These are phyloP conservation scores for Aspergillus niger DNA, from an alignment of 2,329 filamentous ascomycete genomes.

Conservation along the genomic window DNA sequence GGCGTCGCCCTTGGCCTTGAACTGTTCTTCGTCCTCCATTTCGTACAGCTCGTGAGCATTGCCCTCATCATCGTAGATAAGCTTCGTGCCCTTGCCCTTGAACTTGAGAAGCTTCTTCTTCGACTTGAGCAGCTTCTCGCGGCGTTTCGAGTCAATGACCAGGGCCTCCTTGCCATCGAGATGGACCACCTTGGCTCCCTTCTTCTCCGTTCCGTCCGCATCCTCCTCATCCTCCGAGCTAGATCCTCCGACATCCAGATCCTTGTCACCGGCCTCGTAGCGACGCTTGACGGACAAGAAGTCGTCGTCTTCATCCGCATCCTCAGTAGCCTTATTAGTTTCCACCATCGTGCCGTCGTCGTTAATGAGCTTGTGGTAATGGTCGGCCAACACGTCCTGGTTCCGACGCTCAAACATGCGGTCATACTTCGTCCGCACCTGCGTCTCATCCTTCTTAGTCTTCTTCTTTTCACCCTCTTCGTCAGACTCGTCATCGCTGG, in stretches of 20 bases:
- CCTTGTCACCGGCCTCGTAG: conserved; percentile 69
- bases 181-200: conserved; percentile 43
- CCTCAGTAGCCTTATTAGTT: conserved; percentile 46
- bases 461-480: conserved; percentile 50
- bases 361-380: conserved; percentile 84
- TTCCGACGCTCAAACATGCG: conserved; percentile 97
- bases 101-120: conserved; percentile 93
- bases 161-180: conserved; percentile 69
- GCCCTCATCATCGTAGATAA: conserved; percentile 92
- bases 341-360: conserved; percentile 54
- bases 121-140: conserved; percentile 90
- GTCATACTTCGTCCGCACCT: conserved; percentile 89
- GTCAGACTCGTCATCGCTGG: conserved; percentile 60
- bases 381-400: conserved; percentile 90
- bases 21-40: conserved; percentile 80
- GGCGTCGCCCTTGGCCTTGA: conserved; percentile 71
- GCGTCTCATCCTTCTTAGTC: conserved; percentile 59
- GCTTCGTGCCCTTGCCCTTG: conserved; percentile 80
- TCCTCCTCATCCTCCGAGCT: conserved; percentile 37
- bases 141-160: conserved; percentile 88
- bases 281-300: conserved; percentile 89
- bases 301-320: conserved; percentile 70
- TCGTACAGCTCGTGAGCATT: conserved; percentile 83
- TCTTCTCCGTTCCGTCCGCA: conserved; percentile 33
- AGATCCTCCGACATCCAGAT: conserved; percentile 39